A percentile compares a stretch with the other conserved stretches of the same genome.
These are phyloP conservation scores for Cryoendolithus antarcticus DNA, from an alignment of 2,329 filamentous ascomycete species.

Conservation along the genomic window DNA sequence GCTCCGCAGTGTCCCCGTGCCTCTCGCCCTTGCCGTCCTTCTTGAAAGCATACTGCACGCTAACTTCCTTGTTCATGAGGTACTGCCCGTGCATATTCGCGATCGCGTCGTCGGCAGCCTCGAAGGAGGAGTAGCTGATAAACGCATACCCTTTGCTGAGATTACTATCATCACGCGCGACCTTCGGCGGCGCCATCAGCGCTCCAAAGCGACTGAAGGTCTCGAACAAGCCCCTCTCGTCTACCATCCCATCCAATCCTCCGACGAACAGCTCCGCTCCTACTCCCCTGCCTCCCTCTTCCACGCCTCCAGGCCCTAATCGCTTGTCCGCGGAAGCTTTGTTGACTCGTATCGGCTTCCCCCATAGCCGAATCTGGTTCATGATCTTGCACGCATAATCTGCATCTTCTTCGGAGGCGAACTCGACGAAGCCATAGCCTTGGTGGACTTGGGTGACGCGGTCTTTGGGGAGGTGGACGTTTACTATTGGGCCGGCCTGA, in stretches of 20 bases:
- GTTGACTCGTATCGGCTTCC: constrained; percentile 92
- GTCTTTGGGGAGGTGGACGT: constrained; percentile 96
- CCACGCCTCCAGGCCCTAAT: constrained; percentile 51
- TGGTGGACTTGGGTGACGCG: constrained; percentile 94
- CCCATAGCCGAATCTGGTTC: constrained; percentile 87
- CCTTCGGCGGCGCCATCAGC: constrained; percentile 74
- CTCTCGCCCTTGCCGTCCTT: constrained; percentile 96
- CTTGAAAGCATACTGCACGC: constrained; percentile 97
- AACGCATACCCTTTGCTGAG: constrained; percentile 94
- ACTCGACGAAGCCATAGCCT: constrained; percentile 98
- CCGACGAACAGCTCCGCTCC: constrained; percentile 95
- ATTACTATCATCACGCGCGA: constrained; percentile 78
- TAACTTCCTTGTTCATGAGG: constrained; percentile 91
- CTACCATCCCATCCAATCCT: constrained; percentile 86
- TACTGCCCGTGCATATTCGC: constrained; percentile 92
- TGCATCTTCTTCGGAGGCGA: constrained; percentile 86
- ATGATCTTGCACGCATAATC: constrained; percentile 95
- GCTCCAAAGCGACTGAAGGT: constrained; percentile 88
- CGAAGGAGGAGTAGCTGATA: constrained; percentile 84
- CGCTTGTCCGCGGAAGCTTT: constrained; percentile 91
- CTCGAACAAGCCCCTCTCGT: constrained; percentile 92
- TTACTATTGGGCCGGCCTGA: constrained; percentile 91
- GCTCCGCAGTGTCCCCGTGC: constrained; percentile 87
- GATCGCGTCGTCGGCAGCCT: constrained; percentile 83
- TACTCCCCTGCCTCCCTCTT: constrained; percentile 79